Percentiles rank a stretch among this genome's conserved stretches.
phyloP scores from a whole-genome alignment of 192 early-diverging fungal genomes.

The Nowakowskiella sp. region DNA sequence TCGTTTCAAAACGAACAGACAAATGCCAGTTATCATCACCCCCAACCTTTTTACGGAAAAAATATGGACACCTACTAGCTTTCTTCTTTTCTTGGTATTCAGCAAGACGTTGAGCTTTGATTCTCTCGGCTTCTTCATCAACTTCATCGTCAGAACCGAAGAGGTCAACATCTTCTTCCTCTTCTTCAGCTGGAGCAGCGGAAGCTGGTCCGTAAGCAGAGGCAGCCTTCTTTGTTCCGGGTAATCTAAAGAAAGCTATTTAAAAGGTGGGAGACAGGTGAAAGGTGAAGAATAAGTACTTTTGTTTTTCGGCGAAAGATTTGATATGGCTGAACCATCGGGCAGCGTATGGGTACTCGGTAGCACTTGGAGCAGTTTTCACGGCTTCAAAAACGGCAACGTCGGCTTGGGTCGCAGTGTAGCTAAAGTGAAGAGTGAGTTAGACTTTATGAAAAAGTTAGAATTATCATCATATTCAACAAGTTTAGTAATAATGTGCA shows the following conservation, averaged over 20 bases:
- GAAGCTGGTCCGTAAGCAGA: conserved; percentile 49
- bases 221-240: conserved; percentile 41
- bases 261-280: neutral
- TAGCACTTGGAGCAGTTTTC: conserved; percentile 61
- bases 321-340: conserved; percentile 96
- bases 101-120: conserved; percentile 80
- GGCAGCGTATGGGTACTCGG: conserved; percentile 74
- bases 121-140: conserved; percentile 82
- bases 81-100: conserved; percentile 89
- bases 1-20: conserved; percentile 15
- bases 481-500: too few relatives aligned
- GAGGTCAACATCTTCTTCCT: conserved; percentile 92
- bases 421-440: conserved; percentile 20
- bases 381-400: conserved; percentile 78
- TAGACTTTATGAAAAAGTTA: neutral
- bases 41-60: neutral
- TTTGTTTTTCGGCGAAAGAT: conserved; percentile 22
- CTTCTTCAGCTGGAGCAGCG: conserved; percentile 57
- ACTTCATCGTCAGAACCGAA: conserved; percentile 93
- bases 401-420: conserved; percentile 66
- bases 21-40: neutral
- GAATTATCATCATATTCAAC: too few relatives aligned
- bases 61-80: conserved; percentile 46
- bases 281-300: neutral
- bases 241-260: conserved; percentile 22